Conservation (phyloP, 805 yeast species). For the Torulaspora delbrueckii region DNA sequence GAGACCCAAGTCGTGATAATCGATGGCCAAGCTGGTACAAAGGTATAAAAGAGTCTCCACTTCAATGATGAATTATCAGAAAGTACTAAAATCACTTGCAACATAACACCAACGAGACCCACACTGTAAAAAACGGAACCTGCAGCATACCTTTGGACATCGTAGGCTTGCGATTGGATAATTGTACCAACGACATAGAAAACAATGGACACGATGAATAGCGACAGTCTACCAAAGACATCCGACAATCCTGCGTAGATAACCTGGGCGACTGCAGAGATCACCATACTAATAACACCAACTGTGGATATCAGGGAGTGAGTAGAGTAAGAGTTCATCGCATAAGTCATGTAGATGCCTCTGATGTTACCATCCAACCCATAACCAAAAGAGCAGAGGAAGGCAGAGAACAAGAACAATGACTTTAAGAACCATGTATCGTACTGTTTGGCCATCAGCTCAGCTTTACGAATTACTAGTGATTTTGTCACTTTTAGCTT, state of each 20-base stretch:
- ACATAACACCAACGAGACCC: slow-evolving; percentile 56
- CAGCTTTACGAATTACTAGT: slow-evolving; percentile 45
- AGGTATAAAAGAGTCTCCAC: slow-evolving; percentile 58
- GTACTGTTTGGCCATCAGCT: slow-evolving; percentile 45
- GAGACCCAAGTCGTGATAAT: slow-evolving; percentile 69
- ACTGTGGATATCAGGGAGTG: slow-evolving; percentile 52
- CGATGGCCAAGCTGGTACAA: slow-evolving; percentile 61
- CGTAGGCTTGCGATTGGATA: slow-evolving; percentile 50
- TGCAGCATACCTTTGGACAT: slow-evolving; percentile 48
- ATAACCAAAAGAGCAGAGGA: slow-evolving; percentile 47
- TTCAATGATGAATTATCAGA: slow-evolving; percentile 61
- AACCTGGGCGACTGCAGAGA: slow-evolving; percentile 58
- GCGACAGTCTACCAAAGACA: slow-evolving; percentile 50
- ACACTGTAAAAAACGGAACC: slow-evolving; percentile 45
- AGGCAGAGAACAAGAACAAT: slow-evolving; percentile 40
- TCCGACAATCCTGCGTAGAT: slow-evolving; percentile 53
- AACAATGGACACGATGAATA: slow-evolving; percentile 41
- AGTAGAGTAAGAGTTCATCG: slow-evolving; percentile 45
- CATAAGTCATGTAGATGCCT: slow-evolving; percentile 41
- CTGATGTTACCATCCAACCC: slow-evolving; percentile 53
- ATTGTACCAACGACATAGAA: slow-evolving; percentile 53
- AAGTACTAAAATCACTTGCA: slow-evolving; percentile 50
- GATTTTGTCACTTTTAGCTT: slow-evolving; percentile 31
- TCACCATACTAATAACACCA: slow-evolving; percentile 47
- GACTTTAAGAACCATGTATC: slow-evolving; percentile 27